phyloP scores from a whole-genome alignment of 495 filamentous ascomycete species.

The Hypoxylon trugodes region DNA sequence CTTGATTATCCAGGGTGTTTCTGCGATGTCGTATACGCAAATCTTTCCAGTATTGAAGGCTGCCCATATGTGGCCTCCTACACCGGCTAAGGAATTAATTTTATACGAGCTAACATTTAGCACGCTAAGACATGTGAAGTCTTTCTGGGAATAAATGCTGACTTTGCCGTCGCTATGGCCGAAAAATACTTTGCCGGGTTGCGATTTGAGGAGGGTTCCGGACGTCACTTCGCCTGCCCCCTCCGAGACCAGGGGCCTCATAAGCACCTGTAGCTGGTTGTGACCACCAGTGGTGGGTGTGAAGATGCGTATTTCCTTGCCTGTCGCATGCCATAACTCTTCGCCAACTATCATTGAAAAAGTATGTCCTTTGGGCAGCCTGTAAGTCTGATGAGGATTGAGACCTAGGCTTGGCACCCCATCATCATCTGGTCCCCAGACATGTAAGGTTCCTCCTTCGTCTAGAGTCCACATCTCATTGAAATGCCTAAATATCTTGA shows the following conservation, averaged over 20 bases:
- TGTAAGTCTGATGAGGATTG: slow-evolving; percentile 68
- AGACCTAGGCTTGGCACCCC: slow-evolving; percentile 77
- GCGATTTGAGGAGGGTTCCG: slow-evolving; percentile 74
- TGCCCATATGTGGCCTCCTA: slow-evolving; percentile 89
- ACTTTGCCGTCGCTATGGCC: slow-evolving; percentile 95
- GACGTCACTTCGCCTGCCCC: slow-evolving; percentile 86
- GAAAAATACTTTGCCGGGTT: slow-evolving; percentile 85
- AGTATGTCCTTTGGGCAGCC: slow-evolving; percentile 81
- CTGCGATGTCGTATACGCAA: slow-evolving; percentile 85
- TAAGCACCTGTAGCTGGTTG: slow-evolving; percentile 73
- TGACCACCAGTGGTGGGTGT: slow-evolving; percentile 72
- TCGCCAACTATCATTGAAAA: slow-evolving; percentile 85
- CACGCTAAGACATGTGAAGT: slow-evolving; percentile 77
- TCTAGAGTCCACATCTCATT: slow-evolving; percentile 96
- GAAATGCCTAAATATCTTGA: slow-evolving; percentile 84
- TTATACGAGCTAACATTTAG: slow-evolving; percentile 93
- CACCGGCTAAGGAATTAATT: slow-evolving; percentile 86
- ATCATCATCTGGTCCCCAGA: slow-evolving; percentile 84
- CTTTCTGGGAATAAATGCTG: slow-evolving; percentile 81
- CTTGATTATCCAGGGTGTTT: slow-evolving; percentile 84
- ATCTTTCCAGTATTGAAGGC: slow-evolving; percentile 96
- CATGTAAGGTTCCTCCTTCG: slow-evolving; percentile 84
- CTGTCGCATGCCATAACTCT: slow-evolving; percentile 86
- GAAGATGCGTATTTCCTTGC: slow-evolving; percentile 88
- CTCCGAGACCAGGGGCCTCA: slow-evolving; percentile 71